Evolutionary conservation across 192 early-diverging fungal species (phyloP), one percentile per base, ranked within the genome.

Genomic region (Obelidium mucronatum): DNA sequence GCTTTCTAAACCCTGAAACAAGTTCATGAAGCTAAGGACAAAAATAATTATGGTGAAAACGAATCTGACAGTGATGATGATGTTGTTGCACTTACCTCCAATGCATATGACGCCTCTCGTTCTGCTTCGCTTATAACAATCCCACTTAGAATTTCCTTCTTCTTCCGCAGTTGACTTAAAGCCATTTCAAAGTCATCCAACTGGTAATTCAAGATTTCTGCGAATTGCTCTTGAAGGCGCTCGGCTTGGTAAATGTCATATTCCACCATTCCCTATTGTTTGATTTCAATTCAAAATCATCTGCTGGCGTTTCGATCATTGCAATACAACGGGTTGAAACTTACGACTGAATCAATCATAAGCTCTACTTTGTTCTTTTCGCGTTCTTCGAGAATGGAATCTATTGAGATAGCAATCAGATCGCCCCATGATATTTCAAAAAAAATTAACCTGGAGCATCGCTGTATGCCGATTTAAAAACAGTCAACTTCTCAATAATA

Each of bases 401-500:
- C 59, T 61, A 2, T 53, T 17, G 19, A 53, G 2, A 3, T 1
- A 31, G 33, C n/a, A 61, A 61, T 22, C 30, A 1, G 30, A 26
- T 61, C 15, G 59, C 13, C 30, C n/a, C 59, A 24, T n/a, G 52
- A 53, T 17, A 53, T 2, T 17, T 2, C 52, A 53, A 1, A 17
- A 24, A 53, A 53, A 53, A n/a, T n/a, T 17, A 17, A 37, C 44
- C 52, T 26, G 67, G 17, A 15, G 40, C 40, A 39, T 82, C 80
- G 36, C 80, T 78, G 60, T 82, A 78, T 4, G 82, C 62, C 5
- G 67, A 61, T 53, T 86, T 84, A 62, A 86, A 84, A 28, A 86
- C 77, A 28, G 81, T 84, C 55, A 87, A 72, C 55, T 84, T 87
- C 56, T 87, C 85, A 48, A 87, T 84, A 52, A 84, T 74, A 19